Percentiles rank a stretch among this genome's conserved stretches.
phyloP scores from a whole-genome alignment of 805 yeast genomes.

The Priceomyces fermenticarens region DNA sequence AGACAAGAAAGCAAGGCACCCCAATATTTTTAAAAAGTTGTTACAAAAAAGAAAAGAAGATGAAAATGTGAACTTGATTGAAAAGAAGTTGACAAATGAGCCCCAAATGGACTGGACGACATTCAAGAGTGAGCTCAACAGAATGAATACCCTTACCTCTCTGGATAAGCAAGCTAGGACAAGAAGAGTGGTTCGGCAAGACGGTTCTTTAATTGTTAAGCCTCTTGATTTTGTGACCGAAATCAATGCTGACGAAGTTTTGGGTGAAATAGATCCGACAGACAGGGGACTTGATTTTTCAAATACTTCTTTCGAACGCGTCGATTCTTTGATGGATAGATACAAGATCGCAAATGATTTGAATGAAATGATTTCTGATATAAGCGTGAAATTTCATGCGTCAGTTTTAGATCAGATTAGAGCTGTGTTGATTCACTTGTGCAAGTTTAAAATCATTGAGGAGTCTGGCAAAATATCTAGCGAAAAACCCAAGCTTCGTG shows the following conservation, averaged over 20 bases:
- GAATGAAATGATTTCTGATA: slow-evolving; percentile 41
- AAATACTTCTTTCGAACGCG: slow-evolving; percentile 17
- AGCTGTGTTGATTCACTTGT: slow-evolving; percentile 64
- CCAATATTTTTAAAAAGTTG: slow-evolving; percentile 45
- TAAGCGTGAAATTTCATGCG: slow-evolving; percentile 36
- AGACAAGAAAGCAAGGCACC: slow-evolving; percentile 40
- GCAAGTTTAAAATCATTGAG: slow-evolving; percentile 52
- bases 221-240: slow-evolving; percentile 43
- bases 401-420: slow-evolving; percentile 53
- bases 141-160: slow-evolving; percentile 67
- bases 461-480: slow-evolving; percentile 35
- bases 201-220: slow-evolving; percentile 35
- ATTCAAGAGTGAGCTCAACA: slow-evolving; percentile 56
- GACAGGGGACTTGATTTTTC: slow-evolving; percentile 12
- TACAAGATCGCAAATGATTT: slow-evolving; percentile 29
- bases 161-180: slow-evolving; percentile 71
- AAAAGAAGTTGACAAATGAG: slow-evolving; percentile 27
- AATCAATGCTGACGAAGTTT: slow-evolving; percentile 39
- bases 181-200: slow-evolving; percentile 47
- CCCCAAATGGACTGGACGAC: slow-evolving; percentile 38
- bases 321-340: slow-evolving; percentile 30
- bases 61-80: slow-evolving; percentile 25
- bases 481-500: slow-evolving; percentile 38
- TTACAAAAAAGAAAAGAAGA: slow-evolving; percentile 32
- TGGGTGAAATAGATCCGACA: slow-evolving; percentile 13